phyloP scores from a whole-genome alignment of 2,329 filamentous ascomycete species.

The Alternaria brassicicola region DNA sequence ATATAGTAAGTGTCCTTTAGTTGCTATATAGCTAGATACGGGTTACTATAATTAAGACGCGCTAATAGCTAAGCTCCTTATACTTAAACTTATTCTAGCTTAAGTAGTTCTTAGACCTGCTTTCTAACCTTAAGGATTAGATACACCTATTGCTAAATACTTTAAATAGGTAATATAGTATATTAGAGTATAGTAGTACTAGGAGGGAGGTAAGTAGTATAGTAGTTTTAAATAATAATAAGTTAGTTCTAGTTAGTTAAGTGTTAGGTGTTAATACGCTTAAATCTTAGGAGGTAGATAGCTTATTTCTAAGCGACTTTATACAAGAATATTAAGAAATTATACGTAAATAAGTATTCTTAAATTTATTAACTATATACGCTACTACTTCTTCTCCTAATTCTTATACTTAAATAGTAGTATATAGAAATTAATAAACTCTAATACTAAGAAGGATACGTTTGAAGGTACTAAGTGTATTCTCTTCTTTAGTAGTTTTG shows the following conservation, averaged over 20 bases:
- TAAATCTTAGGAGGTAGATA: neutral
- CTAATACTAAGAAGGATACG: neutral
- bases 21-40: no score
- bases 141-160: no score
- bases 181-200: no score
- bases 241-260: neutral
- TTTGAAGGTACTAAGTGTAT: slow-evolving; percentile 1
- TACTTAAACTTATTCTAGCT: no score
- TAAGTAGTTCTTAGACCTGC: no score
- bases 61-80: no score
- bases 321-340: slow-evolving; percentile 3
- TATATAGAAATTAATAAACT: neutral
- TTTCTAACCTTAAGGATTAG: no score
- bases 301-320: slow-evolving; percentile 1
- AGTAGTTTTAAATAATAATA: no score
- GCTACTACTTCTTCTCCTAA: neutral
- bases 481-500: neutral
- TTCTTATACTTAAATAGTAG: neutral
- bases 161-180: no score
- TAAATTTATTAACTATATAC: neutral
- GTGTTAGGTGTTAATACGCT: neutral
- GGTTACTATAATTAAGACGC: no score
- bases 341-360: neutral
- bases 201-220: no score
- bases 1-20: no score